Evolutionary conservation across 2,329 filamentous ascomycete genomes (phyloP).

Genomic region (Penicillium sp.): DNA sequence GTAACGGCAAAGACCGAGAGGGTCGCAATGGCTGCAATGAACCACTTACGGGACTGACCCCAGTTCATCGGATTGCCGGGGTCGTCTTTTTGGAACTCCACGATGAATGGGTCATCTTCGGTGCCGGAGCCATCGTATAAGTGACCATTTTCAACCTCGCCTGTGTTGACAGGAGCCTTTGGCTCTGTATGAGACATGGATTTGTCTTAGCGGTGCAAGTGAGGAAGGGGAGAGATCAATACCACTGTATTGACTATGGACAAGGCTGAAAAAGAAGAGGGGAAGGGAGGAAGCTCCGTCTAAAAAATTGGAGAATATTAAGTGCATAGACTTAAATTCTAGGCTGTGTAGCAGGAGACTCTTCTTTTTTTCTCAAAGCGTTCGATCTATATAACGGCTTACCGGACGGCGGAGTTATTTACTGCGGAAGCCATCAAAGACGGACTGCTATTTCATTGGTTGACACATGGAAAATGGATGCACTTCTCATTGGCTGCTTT

Average conservation of each 20-base stretch:
- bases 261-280: too few species aligned
- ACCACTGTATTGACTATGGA: too few species aligned
- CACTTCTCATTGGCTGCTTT: too few species aligned
- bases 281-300: too few species aligned
- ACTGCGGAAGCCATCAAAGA: not conserved
- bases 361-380: too few species aligned
- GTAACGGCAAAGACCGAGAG: slow-evolving; percentile 25
- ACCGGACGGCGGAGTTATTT: not conserved
- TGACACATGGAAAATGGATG: not conserved
- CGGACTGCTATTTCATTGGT: not conserved
- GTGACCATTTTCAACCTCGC: not conserved
- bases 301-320: not conserved
- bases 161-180: not conserved
- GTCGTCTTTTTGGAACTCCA: slow-evolving; percentile 4
- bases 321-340: not conserved
- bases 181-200: not conserved
- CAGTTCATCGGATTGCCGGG: slow-evolving; percentile 11
- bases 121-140: slow-evolving; percentile 8
- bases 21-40: slow-evolving; percentile 28
- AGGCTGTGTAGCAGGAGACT: not conserved
- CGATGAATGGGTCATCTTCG: slow-evolving; percentile 9
- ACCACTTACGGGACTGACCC: slow-evolving; percentile 24
- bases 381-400: not conserved
- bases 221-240: too few species aligned
- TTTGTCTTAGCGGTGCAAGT: too few species aligned